Conservation (phyloP, 176 grass and related monocot genomes). For the Olyra latifolia region DNA sequence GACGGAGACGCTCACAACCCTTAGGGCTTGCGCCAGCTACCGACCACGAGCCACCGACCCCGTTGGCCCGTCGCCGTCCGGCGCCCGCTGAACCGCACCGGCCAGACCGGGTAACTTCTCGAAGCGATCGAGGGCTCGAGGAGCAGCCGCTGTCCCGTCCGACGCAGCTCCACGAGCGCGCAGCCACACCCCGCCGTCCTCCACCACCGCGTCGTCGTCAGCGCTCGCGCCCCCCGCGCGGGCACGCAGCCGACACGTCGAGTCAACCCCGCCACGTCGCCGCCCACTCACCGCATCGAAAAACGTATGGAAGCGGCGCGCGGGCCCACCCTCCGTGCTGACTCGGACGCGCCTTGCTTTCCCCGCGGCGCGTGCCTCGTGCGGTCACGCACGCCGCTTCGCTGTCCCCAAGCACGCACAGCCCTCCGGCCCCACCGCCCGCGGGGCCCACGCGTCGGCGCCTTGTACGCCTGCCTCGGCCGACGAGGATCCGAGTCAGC, state of each 20-base stretch:
- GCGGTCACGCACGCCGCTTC: no score
- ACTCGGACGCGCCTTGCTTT: conserved; percentile 29
- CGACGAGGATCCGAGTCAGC: conserved; percentile 64
- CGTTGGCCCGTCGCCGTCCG: no score
- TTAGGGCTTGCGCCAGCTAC: no score
- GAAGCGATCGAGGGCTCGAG: no score
- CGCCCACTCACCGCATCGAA: conserved; percentile 12
- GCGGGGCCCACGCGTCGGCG: background rate
- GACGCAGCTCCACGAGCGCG: conserved; percentile 33
- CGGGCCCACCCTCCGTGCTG: conserved; percentile 2
- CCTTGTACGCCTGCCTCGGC: background rate
- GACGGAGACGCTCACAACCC: no score
- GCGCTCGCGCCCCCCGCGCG: no score
- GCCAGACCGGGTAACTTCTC: no score
- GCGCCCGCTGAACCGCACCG: no score
- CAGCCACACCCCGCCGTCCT: background rate
- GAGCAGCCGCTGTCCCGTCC: conserved; percentile 34
- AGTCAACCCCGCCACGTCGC: conserved; percentile 37
- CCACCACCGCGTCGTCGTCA: background rate
- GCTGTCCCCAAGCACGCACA: background rate
- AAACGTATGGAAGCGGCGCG: background rate
- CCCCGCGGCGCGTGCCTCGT: background rate
- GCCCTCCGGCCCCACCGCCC: background rate
- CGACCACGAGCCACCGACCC: no score
- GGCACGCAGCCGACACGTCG: no score